Percentiles rank a stretch among this genome's conserved stretches.
phyloP scores from a whole-genome alignment of 192 early-diverging fungal species.

The Backusella westeae region DNA sequence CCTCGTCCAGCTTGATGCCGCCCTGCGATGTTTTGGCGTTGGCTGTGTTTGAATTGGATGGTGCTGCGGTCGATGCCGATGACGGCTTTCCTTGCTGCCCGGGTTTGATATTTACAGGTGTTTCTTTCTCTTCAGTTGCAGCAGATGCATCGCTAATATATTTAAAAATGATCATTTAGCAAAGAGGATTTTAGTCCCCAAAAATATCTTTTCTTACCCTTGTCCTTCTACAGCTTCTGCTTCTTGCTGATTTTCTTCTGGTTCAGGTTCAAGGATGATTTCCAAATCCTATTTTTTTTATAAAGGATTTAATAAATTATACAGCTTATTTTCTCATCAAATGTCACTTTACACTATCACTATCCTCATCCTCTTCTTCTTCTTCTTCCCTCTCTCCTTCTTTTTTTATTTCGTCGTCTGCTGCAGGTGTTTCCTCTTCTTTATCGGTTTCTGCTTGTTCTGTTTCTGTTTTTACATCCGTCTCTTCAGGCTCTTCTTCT shows the following conservation, averaged over 20 bases:
- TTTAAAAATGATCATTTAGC: background rate
- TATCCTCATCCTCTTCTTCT: slow-evolving; percentile 45
- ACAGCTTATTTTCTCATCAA: background rate
- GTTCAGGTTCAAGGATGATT: slow-evolving; percentile 67
- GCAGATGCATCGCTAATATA: background rate
- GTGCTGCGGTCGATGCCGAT: slow-evolving; percentile 35
- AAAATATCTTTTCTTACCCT: background rate
- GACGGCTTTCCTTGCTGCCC: slow-evolving; percentile 33
- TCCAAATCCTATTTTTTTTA: slow-evolving; percentile 57
- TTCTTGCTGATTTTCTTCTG: slow-evolving; percentile 39
- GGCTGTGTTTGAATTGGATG: slow-evolving; percentile 30
- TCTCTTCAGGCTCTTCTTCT: slow-evolving; percentile 14
- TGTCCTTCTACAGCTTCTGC: slow-evolving; percentile 5
- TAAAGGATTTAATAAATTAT: background rate
- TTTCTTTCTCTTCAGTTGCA: slow-evolving; percentile 8
- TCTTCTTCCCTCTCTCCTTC: slow-evolving; percentile 52
- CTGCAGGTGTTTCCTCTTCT: background rate
- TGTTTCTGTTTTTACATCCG: slow-evolving; percentile 1
- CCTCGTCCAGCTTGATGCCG: slow-evolving; percentile 64
- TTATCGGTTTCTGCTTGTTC: background rate
- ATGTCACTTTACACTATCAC: slow-evolving; percentile 55
- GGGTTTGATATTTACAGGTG: slow-evolving; percentile 52
- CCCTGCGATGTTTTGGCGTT: slow-evolving; percentile 15
- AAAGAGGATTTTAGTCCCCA: background rate
- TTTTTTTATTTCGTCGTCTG: slow-evolving; percentile 13